A percentile compares a stretch with the other conserved stretches of the same genome.
Evolutionary conservation across 768 basidiomycete species (phyloP).

Genomic region (Suillus hirtellus): DNA sequence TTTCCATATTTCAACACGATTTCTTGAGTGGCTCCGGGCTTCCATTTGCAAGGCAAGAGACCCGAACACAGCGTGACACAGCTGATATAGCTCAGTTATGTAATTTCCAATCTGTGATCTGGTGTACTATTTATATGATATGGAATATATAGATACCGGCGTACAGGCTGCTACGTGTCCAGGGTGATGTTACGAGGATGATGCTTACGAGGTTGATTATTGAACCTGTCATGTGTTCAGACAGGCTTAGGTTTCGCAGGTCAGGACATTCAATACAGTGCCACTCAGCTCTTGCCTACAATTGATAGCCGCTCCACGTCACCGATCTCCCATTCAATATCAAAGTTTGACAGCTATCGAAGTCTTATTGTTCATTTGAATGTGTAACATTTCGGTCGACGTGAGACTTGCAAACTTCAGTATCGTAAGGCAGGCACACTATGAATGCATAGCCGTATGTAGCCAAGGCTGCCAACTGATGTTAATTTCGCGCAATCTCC

Average conservation of each 20-base stretch:
- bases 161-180: background rate
- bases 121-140: background rate
- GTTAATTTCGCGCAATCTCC: background rate
- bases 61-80: background rate
- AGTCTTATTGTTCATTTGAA: conserved; percentile 2
- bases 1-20: conserved; percentile 1
- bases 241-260: background rate
- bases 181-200: background rate
- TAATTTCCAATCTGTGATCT: background rate
- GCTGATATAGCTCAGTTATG: background rate
- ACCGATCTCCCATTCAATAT: background rate
- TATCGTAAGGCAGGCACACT: background rate
- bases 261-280: background rate
- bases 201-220: background rate
- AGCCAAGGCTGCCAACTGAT: background rate
- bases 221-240: background rate
- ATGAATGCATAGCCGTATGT: background rate
- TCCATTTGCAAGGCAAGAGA: background rate
- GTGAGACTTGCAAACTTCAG: conserved; percentile 1
- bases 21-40: background rate
- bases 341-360: background rate
- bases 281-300: background rate
- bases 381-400: background rate
- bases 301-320: background rate
- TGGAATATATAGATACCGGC: background rate